These are phyloP conservation scores for Agrocybe pediades DNA, from an alignment of 768 basidiomycete genomes.

Conservation along the genomic window DNA sequence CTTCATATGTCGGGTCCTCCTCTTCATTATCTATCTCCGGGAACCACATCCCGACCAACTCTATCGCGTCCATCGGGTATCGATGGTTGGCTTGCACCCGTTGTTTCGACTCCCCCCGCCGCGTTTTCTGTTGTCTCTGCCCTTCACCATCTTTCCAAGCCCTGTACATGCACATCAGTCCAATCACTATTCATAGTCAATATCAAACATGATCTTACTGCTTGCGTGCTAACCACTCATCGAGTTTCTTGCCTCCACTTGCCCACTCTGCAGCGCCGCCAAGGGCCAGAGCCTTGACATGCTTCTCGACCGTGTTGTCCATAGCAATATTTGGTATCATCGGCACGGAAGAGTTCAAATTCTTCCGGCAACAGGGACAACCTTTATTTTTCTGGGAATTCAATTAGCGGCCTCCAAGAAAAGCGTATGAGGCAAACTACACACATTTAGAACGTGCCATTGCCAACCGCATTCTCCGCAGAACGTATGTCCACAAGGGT, in stretches of 20 bases:
- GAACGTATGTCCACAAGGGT: constrained; percentile 74
- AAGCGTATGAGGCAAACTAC: constrained; percentile 12
- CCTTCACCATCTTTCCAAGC: constrained; percentile 33
- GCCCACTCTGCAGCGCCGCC: constrained; percentile 57
- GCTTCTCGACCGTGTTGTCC: constrained; percentile 61
- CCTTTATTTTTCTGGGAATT: constrained; percentile 28
- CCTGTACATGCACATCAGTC: constrained; percentile 24
- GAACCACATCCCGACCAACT: constrained; percentile 6
- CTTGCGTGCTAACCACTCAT: constrained; percentile 57
- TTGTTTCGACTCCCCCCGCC: constrained; percentile 1
- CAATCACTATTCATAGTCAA: not conserved
- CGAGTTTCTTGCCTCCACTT: constrained; percentile 42
- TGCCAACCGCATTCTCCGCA: constrained; percentile 68
- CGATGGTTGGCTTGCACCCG: constrained; percentile 11
- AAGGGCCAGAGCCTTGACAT: constrained; percentile 49
- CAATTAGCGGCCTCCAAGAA: not conserved
- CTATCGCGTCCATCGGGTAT: no score
- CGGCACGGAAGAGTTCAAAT: constrained; percentile 37
- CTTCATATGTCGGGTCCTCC: constrained; percentile 24
- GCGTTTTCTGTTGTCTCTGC: constrained; percentile 23
- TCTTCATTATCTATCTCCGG: constrained; percentile 20
- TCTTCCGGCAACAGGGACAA: constrained; percentile 64
- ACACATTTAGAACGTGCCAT: constrained; percentile 60
- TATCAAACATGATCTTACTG: constrained; percentile 41
- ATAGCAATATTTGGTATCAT: constrained; percentile 67